phyloP scores from a whole-genome alignment of 495 filamentous ascomycete genomes.

The Paragyromitra xinjiangensis region DNA sequence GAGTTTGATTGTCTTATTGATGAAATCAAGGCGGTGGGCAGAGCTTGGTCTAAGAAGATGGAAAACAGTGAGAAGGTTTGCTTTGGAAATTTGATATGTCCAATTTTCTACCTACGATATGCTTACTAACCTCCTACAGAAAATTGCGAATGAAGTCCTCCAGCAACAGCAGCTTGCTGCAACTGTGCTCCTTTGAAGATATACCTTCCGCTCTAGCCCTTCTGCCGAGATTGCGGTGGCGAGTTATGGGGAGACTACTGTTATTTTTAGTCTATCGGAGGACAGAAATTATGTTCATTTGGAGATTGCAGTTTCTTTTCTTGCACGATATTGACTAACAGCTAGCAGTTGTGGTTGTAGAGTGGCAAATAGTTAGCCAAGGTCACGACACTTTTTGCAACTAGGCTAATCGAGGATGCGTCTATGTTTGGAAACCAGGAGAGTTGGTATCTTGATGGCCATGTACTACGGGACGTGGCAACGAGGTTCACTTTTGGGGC shows the following conservation, averaged over 20 bases:
- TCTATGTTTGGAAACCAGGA: conserved; percentile 6
- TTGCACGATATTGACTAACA: not conserved
- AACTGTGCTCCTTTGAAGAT: conserved; percentile 46
- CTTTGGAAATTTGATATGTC: conserved; percentile 1
- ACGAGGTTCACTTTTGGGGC: conserved; percentile 1
- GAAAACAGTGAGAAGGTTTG: conserved; percentile 55
- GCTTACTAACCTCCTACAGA: conserved; percentile 37
- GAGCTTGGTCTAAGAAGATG: conserved; percentile 52
- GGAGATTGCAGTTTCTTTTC: conserved; percentile 1
- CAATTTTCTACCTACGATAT: not conserved
- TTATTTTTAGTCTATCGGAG: not conserved
- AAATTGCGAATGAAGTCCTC: conserved; percentile 47
- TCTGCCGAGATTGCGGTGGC: not conserved
- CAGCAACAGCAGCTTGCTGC: conserved; percentile 53
- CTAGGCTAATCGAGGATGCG: not conserved
- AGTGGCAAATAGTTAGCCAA: conserved; percentile 4
- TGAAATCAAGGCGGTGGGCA: conserved; percentile 43
- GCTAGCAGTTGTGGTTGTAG: not conserved
- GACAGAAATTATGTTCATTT: not conserved
- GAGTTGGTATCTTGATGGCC: not conserved
- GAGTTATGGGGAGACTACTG: not conserved
- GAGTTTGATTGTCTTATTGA: conserved; percentile 32
- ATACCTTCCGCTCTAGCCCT: not conserved
- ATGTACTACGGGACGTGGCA: conserved; percentile 4
- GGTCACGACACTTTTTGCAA: not conserved